A percentile compares a stretch with the other conserved stretches of the same genome.
phyloP scores from a whole-genome alignment of 148 eudicot species.

The Amaranthus hypochondriacus region DNA sequence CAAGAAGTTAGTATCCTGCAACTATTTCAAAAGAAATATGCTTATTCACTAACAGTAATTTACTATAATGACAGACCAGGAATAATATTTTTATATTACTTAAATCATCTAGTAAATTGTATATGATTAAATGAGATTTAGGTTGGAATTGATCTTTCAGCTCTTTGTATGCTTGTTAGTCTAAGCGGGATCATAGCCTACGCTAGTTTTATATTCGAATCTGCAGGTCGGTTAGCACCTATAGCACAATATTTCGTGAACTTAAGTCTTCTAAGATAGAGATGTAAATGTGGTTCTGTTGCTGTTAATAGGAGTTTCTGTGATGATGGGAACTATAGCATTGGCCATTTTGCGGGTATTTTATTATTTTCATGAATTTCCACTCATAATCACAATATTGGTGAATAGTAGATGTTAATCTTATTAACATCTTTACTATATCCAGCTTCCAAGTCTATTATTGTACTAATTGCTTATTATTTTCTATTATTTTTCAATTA shows the following conservation, averaged over 20 bases:
- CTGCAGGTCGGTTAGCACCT: conserved; percentile 30
- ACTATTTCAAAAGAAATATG: conserved; percentile 31
- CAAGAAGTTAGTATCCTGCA: conserved; percentile 22
- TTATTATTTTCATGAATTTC: not conserved
- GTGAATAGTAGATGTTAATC: not conserved
- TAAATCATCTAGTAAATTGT: not conserved
- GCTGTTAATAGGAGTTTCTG: conserved; percentile 27
- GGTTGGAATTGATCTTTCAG: conserved; percentile 35
- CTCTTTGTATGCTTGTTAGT: conserved; percentile 22
- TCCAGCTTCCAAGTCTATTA: conserved; percentile 27
- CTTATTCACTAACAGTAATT: conserved; percentile 34
- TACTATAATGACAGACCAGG: not conserved
- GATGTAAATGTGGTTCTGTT: not conserved
- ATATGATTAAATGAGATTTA: conserved; percentile 1
- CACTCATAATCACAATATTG: not conserved
- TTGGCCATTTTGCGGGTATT: conserved; percentile 29
- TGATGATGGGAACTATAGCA: conserved; percentile 21
- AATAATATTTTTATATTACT: not conserved
- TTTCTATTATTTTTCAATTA: no score
- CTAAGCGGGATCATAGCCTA: conserved; percentile 26
- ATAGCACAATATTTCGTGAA: not conserved
- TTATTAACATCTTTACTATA: not conserved
- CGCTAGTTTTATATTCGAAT: conserved; percentile 30
- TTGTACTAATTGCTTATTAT: no score
- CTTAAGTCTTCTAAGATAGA: no score